These are phyloP conservation scores for Dendrocalamus latiflorus DNA, from an alignment of 202 grass and related monocot species.

Conservation along the genomic window DNA sequence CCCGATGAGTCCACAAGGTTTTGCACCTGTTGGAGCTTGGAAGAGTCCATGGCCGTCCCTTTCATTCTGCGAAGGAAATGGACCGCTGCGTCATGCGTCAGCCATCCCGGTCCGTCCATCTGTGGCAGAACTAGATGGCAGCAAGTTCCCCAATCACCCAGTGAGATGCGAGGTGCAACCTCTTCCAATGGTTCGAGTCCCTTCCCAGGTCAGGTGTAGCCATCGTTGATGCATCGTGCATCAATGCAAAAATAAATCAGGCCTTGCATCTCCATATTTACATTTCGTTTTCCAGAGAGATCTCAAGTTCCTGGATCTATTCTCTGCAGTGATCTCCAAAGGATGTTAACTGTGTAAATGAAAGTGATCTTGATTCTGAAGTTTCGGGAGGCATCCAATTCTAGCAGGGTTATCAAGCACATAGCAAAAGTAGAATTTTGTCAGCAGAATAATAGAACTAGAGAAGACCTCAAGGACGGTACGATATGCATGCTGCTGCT, in stretches of 20 bases:
- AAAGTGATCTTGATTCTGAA: constrained; percentile 5
- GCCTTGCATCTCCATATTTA: neutral
- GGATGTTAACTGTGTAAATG: neutral
- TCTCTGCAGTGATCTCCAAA: too few relatives aligned
- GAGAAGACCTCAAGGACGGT: constrained; percentile 6
- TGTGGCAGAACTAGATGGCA: constrained; percentile 35
- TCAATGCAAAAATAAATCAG: neutral
- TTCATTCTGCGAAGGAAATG: constrained; percentile 25
- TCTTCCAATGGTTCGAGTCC: constrained; percentile 19
- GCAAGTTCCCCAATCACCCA: constrained; percentile 8
- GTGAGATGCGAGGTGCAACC: constrained; percentile 11
- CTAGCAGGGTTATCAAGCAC: neutral
- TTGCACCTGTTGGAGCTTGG: constrained; percentile 17
- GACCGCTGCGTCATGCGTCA: constrained; percentile 16
- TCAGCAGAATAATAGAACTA: neutral
- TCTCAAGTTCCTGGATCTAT: neutral
- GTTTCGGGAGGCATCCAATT: constrained; percentile 1
- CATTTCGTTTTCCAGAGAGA: constrained; percentile 13
- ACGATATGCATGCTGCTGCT: constrained; percentile 6
- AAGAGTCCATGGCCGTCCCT: constrained; percentile 27
- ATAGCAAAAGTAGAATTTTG: neutral
- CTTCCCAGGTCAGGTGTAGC: constrained; percentile 26
- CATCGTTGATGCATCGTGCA: neutral
- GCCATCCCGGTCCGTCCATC: constrained; percentile 30
- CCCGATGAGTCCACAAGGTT: neutral